A percentile compares a stretch with the other conserved stretches of the same genome.
Conservation (phyloP, 768 basidiomycete species). For the Mycena alexandri region DNA sequence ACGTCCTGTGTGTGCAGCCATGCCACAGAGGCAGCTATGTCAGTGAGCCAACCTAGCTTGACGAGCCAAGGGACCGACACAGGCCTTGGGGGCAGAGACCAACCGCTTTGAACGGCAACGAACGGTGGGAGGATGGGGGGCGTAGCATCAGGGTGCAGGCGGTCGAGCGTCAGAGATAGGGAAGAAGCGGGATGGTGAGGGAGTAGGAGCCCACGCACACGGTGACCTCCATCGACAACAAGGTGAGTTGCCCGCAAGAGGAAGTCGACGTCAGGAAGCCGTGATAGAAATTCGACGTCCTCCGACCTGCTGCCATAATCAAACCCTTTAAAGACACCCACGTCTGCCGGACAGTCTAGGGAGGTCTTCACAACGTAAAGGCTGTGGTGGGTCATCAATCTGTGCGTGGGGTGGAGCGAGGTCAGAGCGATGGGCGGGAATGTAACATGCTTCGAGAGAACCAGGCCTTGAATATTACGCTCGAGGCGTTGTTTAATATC, state of each 20-base stretch:
- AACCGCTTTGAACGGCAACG: not conserved
- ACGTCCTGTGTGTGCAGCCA: slow-evolving; percentile 24
- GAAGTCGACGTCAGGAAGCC: slow-evolving; percentile 6
- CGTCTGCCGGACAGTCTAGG: not conserved
- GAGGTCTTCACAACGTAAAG: not conserved
- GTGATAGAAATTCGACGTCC: not conserved
- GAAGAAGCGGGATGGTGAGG: slow-evolving; percentile 11
- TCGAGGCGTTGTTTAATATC: not conserved
- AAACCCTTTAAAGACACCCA: not conserved
- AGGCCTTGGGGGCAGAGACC: not conserved
- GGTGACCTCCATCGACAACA: not conserved
- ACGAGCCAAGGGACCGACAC: slow-evolving; percentile 12
- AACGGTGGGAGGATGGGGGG: not conserved
- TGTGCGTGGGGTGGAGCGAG: slow-evolving; percentile 5
- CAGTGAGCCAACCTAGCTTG: slow-evolving; percentile 21
- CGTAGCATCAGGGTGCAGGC: slow-evolving; percentile 1
- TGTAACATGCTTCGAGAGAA: not conserved
- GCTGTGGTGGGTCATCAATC: not conserved
- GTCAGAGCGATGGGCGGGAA: slow-evolving; percentile 5
- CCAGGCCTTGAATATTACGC: not conserved
- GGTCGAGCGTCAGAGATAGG: slow-evolving; percentile 9
- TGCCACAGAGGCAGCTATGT: slow-evolving; percentile 23
- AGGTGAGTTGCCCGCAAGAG: slow-evolving; percentile 11
- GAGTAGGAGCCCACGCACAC: slow-evolving; percentile 6
- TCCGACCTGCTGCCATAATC: not conserved